phyloP scores from a whole-genome alignment of 305 asterid species.

The Vinca major region DNA sequence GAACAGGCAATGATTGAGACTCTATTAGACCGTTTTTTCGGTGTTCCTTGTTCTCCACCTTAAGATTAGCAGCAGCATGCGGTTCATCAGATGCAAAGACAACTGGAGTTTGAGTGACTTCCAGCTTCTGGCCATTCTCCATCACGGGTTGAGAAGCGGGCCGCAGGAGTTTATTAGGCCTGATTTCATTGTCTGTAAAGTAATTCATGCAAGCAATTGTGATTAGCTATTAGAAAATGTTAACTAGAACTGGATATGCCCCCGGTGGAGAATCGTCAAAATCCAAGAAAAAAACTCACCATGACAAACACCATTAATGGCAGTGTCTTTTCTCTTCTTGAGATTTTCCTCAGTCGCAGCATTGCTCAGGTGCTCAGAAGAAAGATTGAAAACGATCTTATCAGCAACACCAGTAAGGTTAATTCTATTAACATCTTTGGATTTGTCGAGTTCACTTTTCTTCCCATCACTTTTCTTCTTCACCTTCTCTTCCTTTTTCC shows the following conservation, averaged over 20 bases:
- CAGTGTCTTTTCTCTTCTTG: constrained; percentile 27
- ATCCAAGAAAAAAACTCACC: constrained; percentile 32
- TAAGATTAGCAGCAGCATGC: constrained; percentile 22
- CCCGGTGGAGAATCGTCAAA: constrained; percentile 1
- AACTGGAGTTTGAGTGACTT: constrained; percentile 26
- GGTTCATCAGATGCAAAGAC: constrained; percentile 28
- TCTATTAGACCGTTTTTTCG: constrained; percentile 38
- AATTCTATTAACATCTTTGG: constrained; percentile 12
- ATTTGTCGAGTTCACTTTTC: constrained; percentile 17
- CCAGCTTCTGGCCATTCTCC: constrained; percentile 52
- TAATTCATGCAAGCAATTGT: constrained; percentile 25
- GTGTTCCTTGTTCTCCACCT: constrained; percentile 23
- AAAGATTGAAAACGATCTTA: constrained; percentile 5
- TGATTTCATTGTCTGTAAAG: constrained; percentile 48
- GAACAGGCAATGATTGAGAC: constrained; percentile 25
- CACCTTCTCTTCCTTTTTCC: constrained; percentile 22
- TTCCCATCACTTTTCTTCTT: constrained; percentile 18
- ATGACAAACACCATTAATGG: constrained; percentile 27
- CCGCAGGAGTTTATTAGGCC: constrained; percentile 45
- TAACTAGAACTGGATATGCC: constrained; percentile 17
- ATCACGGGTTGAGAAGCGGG: constrained; percentile 30
- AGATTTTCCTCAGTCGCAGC: constrained; percentile 17
- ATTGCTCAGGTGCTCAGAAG: constrained; percentile 15
- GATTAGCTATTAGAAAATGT: constrained; percentile 26
- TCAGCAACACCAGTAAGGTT: constrained; percentile 13